Percentiles rank a stretch among this genome's conserved stretches.
phyloP scores from a whole-genome alignment of 2,329 filamentous ascomycete species.

The Diaporthe ampelina region DNA sequence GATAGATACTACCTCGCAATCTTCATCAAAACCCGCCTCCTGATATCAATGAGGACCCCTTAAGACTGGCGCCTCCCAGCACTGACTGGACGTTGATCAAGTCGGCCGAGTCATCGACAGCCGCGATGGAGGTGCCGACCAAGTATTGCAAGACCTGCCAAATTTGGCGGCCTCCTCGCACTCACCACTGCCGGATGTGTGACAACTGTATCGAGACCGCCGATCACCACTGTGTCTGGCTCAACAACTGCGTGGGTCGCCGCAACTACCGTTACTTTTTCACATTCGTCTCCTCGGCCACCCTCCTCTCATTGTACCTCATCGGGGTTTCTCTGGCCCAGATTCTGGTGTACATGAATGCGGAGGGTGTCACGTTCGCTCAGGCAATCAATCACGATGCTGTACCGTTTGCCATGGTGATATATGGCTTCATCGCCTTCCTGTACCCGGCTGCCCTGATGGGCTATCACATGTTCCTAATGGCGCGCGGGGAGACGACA shows the following conservation, averaged over 20 bases:
- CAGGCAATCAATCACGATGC: constrained; percentile 78
- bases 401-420: constrained; percentile 88
- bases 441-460: constrained; percentile 87
- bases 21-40: constrained; percentile 87
- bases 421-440: constrained; percentile 82
- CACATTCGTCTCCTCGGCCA: constrained; percentile 85
- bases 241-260: constrained; percentile 97
- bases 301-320: constrained; percentile 81
- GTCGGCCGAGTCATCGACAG: constrained; percentile 78
- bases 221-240: constrained; percentile 98
- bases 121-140: constrained; percentile 96
- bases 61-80: constrained; percentile 84
- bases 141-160: constrained; percentile 99
- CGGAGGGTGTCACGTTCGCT: constrained; percentile 76
- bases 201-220: constrained; percentile 98
- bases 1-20: constrained; percentile 90
- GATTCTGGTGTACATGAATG: constrained; percentile 78
- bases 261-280: constrained; percentile 99
- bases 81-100: constrained; percentile 96
- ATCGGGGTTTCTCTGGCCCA: constrained; percentile 85
- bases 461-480: constrained; percentile 92
- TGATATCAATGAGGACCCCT: constrained; percentile 82
- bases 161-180: constrained; percentile 95
- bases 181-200: constrained; percentile 95
- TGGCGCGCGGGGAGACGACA: constrained; percentile 92